These are phyloP conservation scores for Leptomonas seymouri DNA, from an alignment of 208 protist species.

Conservation along the genomic window DNA sequence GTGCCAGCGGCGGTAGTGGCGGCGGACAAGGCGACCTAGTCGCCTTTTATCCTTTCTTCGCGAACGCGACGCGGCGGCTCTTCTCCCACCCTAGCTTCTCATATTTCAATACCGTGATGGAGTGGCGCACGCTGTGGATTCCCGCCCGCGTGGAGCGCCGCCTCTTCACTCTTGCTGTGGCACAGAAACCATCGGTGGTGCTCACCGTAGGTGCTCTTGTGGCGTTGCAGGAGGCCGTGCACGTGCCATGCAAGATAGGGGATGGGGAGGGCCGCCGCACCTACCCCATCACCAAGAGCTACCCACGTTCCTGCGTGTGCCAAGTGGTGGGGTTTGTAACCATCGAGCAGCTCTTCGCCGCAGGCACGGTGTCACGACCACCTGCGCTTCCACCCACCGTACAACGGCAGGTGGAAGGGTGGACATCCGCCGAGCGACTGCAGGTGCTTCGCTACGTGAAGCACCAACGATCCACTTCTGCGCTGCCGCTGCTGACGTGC, in stretches of 20 bases:
- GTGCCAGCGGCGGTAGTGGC: not conserved
- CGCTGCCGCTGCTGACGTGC: constrained; percentile 42
- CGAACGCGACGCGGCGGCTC: not conserved
- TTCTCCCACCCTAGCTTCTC: not conserved
- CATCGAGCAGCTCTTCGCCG: not conserved
- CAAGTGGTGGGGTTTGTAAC: constrained; percentile 32
- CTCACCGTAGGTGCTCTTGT: constrained; percentile 42
- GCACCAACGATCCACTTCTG: constrained; percentile 28
- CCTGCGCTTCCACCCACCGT: constrained; percentile 1
- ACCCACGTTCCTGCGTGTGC: constrained; percentile 22
- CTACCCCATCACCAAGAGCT: not conserved
- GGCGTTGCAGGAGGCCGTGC: constrained; percentile 26
- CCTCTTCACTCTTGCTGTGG: constrained; percentile 48
- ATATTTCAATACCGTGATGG: constrained; percentile 23
- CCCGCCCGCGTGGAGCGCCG: constrained; percentile 47
- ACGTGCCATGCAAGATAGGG: not conserved
- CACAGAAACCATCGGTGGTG: constrained; percentile 34
- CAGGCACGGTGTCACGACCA: not conserved
- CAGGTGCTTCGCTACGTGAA: constrained; percentile 20
- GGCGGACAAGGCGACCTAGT: not conserved
- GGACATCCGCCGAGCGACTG: not conserved
- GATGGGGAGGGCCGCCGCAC: not conserved
- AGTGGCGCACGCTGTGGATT: constrained; percentile 15
- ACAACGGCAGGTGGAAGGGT: constrained; percentile 9
- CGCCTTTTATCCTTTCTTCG: not conserved